Conservation (phyloP, 495 filamentous ascomycete genomes). For the Penicillium macrosclerotiorum region DNA sequence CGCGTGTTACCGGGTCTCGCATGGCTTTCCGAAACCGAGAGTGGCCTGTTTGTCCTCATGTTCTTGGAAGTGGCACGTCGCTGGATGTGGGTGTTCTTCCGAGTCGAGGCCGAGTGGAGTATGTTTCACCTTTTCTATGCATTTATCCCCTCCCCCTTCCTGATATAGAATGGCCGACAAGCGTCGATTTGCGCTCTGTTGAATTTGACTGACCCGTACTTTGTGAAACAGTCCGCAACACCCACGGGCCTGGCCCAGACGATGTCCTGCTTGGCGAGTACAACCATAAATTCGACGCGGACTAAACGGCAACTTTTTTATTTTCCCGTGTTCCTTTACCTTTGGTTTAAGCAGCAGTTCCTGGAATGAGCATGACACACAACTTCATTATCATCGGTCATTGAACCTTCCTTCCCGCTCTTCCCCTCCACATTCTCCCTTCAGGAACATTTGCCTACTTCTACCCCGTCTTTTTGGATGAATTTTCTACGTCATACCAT, state of each 20-base stretch:
- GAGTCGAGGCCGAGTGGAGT: constrained; percentile 91
- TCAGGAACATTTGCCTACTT: background rate
- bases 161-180: background rate
- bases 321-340: background rate
- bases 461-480: background rate
- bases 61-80: constrained; percentile 79
- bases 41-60: constrained; percentile 83
- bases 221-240: constrained; percentile 48
- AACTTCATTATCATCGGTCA: background rate
- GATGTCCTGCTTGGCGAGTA: constrained; percentile 55
- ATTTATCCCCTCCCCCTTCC: background rate
- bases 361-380: constrained; percentile 22
- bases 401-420: background rate
- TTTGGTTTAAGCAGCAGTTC: background rate
- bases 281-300: constrained; percentile 50
- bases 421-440: background rate
- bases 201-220: constrained; percentile 19
- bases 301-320: constrained; percentile 29
- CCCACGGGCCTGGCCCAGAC: constrained; percentile 50
- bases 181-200: background rate
- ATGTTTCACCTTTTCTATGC: constrained; percentile 19
- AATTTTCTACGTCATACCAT: background rate
- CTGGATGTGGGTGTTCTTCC: constrained; percentile 97
- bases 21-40: constrained; percentile 80
- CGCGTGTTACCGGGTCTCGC: constrained; percentile 79